phyloP scores from a whole-genome alignment of 2,329 filamentous ascomycete genomes.

The Neofusicoccum sp. region DNA sequence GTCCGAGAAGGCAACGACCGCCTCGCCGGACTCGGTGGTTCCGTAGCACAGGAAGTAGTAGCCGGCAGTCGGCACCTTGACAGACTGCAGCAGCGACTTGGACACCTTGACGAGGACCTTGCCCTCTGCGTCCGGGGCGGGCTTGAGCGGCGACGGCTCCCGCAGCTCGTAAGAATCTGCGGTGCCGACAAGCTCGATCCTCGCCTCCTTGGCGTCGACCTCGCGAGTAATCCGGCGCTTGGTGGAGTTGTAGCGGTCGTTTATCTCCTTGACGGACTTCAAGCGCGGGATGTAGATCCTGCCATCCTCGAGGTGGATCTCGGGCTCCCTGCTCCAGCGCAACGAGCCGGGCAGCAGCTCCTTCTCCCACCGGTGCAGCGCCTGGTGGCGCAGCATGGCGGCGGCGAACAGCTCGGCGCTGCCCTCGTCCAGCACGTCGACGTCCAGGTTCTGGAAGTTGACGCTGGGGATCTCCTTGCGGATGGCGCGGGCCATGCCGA shows the following conservation, averaged over 20 bases:
- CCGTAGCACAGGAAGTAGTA: neutral
- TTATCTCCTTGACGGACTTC: neutral
- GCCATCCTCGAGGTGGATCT: neutral
- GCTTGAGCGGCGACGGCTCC: neutral
- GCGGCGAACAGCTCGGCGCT: neutral
- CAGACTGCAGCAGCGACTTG: neutral
- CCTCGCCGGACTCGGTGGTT: no score
- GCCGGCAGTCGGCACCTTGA: neutral
- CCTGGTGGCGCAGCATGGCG: neutral
- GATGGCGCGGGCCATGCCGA: slow-evolving; percentile 26
- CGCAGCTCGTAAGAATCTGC: neutral
- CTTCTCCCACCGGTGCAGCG: no score
- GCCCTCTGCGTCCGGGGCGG: neutral
- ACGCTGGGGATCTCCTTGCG: slow-evolving; percentile 25
- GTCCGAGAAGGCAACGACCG: neutral
- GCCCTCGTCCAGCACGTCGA: slow-evolving; percentile 13
- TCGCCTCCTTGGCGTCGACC: neutral
- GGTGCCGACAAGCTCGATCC: neutral
- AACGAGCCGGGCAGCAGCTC: neutral
- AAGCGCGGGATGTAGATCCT: neutral
- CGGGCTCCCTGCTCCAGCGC: neutral
- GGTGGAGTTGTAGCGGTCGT: neutral
- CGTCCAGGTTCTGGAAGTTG: slow-evolving; percentile 28
- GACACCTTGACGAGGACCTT: neutral
- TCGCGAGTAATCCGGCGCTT: neutral